Percentiles rank a stretch among this genome's conserved stretches.
Evolutionary conservation across 2,329 filamentous ascomycete genomes (phyloP).

Genomic region (Rhexocercosporidium sp.): DNA sequence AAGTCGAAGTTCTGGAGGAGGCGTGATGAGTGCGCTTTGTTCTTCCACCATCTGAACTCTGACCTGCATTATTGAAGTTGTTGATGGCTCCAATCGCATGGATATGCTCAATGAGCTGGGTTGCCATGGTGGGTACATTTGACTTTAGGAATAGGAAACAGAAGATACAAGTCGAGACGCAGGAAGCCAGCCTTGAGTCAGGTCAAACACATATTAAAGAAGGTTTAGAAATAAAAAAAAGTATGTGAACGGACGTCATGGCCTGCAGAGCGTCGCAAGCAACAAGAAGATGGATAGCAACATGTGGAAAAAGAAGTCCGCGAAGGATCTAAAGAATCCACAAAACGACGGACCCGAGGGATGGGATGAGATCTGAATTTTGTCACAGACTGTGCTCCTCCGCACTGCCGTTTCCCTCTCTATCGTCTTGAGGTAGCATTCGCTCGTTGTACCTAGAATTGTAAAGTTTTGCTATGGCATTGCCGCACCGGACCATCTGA

Average conservation of each 20-base stretch:
- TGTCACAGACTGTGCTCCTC: conserved; percentile 1
- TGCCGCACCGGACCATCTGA: conserved; percentile 23
- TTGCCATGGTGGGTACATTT: conserved; percentile 26
- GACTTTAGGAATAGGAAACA: conserved; percentile 25
- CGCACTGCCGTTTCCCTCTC: conserved; percentile 2
- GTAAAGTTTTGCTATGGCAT: conserved; percentile 32
- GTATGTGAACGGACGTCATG: conserved; percentile 30
- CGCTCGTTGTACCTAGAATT: conserved; percentile 11
- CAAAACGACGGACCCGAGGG: conserved; percentile 8
- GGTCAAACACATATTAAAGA: conserved; percentile 8
- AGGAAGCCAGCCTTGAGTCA: conserved; percentile 22
- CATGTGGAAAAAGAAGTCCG: conserved; percentile 1
- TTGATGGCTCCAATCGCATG: conserved; percentile 11
- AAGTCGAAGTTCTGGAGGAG: conserved; percentile 34
- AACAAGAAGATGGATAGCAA: conserved; percentile 17
- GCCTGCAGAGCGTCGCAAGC: conserved; percentile 28
- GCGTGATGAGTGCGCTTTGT: conserved; percentile 32
- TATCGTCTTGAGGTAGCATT: conserved; percentile 6
- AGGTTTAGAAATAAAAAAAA: conserved; percentile 25
- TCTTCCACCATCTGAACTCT: conserved; percentile 23
- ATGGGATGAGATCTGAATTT: conserved; percentile 16
- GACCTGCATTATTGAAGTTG: conserved; percentile 8
- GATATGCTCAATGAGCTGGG: conserved; percentile 18
- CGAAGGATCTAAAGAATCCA: conserved; percentile 3
- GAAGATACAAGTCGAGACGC: conserved; percentile 27